Percentiles rank a stretch among this genome's conserved stretches.
phyloP scores from a whole-genome alignment of 129 eudicot species.

The Lactuca sativa region DNA sequence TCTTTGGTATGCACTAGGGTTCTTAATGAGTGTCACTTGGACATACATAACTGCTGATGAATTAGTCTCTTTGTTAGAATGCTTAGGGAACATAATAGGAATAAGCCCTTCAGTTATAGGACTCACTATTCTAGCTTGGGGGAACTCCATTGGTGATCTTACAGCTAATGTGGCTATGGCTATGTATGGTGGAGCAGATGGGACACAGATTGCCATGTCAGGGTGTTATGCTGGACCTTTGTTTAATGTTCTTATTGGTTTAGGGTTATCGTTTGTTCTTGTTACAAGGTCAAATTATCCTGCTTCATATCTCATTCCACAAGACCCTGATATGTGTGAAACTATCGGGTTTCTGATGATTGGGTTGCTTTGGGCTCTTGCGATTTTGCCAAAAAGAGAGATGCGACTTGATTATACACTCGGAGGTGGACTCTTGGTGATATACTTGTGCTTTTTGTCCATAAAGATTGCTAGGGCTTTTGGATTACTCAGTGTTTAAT shows the following conservation, averaged over 20 bases:
- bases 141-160: conserved; percentile 67
- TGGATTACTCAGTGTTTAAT: conserved; percentile 29
- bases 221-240: conserved; percentile 77
- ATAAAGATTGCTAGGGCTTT: conserved; percentile 46
- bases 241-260: conserved; percentile 65
- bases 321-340: conserved; percentile 39
- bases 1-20: conserved; percentile 56
- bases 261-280: conserved; percentile 59
- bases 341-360: conserved; percentile 59
- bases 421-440: conserved; percentile 63
- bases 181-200: conserved; percentile 50
- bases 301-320: conserved; percentile 40
- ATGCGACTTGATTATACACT: conserved; percentile 55
- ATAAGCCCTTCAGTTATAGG: conserved; percentile 61
- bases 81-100: conserved; percentile 58
- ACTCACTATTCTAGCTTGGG: conserved; percentile 73
- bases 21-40: conserved; percentile 70
- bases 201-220: conserved; percentile 67
- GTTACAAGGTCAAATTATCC: conserved; percentile 59
- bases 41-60: conserved; percentile 59
- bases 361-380: conserved; percentile 73
- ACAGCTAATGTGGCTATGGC: conserved; percentile 61
- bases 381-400: conserved; percentile 54
- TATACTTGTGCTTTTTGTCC: conserved; percentile 58
- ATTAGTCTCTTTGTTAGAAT: conserved; percentile 55